Percentiles rank a stretch among this genome's conserved stretches.
Conservation (phyloP, 768 basidiomycete species). For the Macrolepiota albuminosa region DNA sequence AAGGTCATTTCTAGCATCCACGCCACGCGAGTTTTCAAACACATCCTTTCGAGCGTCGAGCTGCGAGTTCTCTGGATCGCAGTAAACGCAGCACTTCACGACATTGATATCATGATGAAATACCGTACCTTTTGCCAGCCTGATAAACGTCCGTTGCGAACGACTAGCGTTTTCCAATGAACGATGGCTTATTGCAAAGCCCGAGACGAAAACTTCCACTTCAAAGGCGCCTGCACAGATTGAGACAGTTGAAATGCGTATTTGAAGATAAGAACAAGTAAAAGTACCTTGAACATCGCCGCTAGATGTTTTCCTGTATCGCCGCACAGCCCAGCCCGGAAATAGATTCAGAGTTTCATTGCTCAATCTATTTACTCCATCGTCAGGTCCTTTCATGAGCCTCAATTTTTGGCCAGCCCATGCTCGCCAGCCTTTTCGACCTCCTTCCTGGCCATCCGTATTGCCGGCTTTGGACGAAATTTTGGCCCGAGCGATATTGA, state of each 20-base stretch:
- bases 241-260: background rate
- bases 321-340: conserved; percentile 75
- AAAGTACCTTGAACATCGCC: conserved; percentile 23
- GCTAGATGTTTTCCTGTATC: conserved; percentile 28
- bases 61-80: background rate
- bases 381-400: conserved; percentile 17
- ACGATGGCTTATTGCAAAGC: conserved; percentile 62
- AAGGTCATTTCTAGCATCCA: background rate
- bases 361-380: conserved; percentile 5
- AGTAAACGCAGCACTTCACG: background rate
- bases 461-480: background rate
- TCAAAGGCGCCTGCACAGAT: conserved; percentile 49
- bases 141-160: conserved; percentile 72
- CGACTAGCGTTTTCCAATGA: conserved; percentile 60
- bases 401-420: conserved; percentile 62
- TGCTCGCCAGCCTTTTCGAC: conserved; percentile 46
- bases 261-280: background rate
- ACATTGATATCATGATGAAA: background rate
- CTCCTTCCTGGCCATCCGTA: conserved; percentile 11
- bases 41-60: background rate
- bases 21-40: background rate
- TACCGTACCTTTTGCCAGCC: conserved; percentile 65
- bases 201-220: conserved; percentile 71
- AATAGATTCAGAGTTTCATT: conserved; percentile 56
- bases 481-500: conserved; percentile 16